These are phyloP conservation scores for Neocallimastix lanati DNA, from an alignment of 192 early-diverging fungal genomes.

Conservation along the genomic window DNA sequence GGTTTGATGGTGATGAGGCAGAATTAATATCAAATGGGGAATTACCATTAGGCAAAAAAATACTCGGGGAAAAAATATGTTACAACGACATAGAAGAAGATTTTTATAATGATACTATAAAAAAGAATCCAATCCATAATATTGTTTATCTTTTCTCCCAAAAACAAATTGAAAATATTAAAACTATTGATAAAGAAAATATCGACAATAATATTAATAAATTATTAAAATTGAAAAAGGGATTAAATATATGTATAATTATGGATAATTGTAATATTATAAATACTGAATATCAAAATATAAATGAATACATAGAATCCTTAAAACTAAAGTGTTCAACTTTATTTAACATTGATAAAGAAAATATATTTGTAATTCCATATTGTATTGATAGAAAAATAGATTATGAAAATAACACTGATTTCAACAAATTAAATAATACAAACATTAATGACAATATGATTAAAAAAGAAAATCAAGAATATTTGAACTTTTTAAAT, in stretches of 20 bases:
- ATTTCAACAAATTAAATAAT: not conserved
- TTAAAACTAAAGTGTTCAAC: not conserved
- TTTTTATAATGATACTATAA: not conserved
- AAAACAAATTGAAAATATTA: not conserved
- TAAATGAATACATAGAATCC: not conserved
- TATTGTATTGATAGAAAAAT: not conserved
- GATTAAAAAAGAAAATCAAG: not conserved
- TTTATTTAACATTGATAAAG: not conserved
- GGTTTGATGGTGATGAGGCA: not conserved
- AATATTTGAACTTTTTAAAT: not conserved
- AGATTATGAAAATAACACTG: not conserved
- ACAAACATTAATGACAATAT: not conserved
- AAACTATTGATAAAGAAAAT: not conserved
- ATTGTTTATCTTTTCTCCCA: not conserved
- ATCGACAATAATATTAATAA: not conserved
- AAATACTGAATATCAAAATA: not conserved
- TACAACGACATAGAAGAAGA: not conserved
- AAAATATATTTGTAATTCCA: not conserved
- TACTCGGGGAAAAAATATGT: not conserved
- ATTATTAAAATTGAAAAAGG: not conserved
- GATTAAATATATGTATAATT: not conserved
- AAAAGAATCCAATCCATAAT: not conserved
- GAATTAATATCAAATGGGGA: not conserved
- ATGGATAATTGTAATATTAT: not conserved
- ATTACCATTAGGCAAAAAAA: not conserved